These are phyloP conservation scores for Friedmanniomyces simplex DNA, from an alignment of 495 filamentous ascomycete genomes.

Conservation along the genomic window DNA sequence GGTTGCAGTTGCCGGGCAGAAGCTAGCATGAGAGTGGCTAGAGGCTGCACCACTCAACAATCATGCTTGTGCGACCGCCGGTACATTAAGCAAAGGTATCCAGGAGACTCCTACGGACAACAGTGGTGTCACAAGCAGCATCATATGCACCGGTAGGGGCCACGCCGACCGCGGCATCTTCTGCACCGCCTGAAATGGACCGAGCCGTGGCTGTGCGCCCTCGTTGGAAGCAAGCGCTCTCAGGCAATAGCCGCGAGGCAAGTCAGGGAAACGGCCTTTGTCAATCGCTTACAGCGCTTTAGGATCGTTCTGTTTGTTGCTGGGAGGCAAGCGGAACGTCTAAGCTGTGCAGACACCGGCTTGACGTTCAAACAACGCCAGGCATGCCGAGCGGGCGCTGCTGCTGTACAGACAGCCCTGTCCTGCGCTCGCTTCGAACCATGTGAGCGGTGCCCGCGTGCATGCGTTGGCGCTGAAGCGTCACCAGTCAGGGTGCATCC, in stretches of 20 bases:
- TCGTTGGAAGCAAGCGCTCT: background rate
- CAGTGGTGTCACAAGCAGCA: background rate
- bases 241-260: too few species aligned
- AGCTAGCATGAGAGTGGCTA: background rate
- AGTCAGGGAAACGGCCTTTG: too few species aligned
- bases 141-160: background rate
- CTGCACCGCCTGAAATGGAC: background rate
- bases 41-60: background rate
- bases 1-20: background rate
- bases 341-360: background rate
- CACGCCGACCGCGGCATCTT: background rate
- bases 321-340: background rate
- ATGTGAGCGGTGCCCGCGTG: background rate
- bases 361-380: background rate
- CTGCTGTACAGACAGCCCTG: background rate
- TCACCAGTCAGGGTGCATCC: conserved; percentile 3
- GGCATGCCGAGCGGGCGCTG: background rate
- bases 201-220: background rate
- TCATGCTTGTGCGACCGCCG: background rate
- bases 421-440: background rate
- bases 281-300: background rate
- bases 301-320: background rate
- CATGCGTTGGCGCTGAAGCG: conserved; percentile 7
- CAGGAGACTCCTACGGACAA: background rate
- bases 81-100: background rate